A percentile compares a stretch with the other conserved stretches of the same genome.
Conservation (phyloP, 2,329 filamentous ascomycete genomes). For the Fusarium xyrophilum region DNA sequence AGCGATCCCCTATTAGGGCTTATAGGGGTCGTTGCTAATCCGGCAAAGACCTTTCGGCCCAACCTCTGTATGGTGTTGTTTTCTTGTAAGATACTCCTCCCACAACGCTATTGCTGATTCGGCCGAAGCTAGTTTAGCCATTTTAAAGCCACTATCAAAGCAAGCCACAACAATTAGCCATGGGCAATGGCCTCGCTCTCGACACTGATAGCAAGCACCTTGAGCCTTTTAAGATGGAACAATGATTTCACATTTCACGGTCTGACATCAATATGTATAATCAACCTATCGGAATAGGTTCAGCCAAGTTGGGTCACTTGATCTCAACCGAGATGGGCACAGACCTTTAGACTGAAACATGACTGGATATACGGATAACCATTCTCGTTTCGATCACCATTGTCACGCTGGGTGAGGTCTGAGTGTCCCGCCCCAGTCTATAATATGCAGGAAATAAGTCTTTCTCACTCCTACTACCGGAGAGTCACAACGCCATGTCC, state of each 20-base stretch:
- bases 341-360: not conserved
- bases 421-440: not conserved
- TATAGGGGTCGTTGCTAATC: no score
- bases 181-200: not conserved
- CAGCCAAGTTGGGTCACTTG: not conserved
- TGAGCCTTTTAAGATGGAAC: not conserved
- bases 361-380: not conserved
- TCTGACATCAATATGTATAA: not conserved
- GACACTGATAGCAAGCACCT: not conserved
- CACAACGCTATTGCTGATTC: not conserved
- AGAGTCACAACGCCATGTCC: not conserved
- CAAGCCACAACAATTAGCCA: not conserved
- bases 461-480: not conserved
- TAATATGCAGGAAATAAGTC: conserved; percentile 18
- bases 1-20: no score
- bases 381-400: not conserved
- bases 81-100: not conserved
- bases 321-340: not conserved
- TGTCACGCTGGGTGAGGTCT: not conserved
- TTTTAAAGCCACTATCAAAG: not conserved
- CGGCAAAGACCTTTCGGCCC: no score
- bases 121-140: not conserved
- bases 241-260: not conserved
- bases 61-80: not conserved
- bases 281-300: not conserved